Percentiles rank a stretch among this genome's conserved stretches.
phyloP scores from a whole-genome alignment of 805 yeast genomes.

The Candida yuanshanica region DNA sequence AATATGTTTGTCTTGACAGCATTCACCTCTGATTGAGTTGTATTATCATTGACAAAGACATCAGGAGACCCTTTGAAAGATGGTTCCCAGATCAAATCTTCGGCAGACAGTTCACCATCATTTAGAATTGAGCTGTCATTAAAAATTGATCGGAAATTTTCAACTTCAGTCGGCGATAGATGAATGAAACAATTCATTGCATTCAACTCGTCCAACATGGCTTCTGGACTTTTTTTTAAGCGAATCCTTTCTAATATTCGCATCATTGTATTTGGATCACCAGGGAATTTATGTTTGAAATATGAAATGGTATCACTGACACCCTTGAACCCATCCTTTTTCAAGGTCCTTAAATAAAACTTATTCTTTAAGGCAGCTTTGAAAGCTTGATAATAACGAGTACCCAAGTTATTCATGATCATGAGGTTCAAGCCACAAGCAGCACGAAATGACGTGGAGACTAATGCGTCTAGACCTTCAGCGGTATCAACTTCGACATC shows the following conservation, averaged over 20 bases:
- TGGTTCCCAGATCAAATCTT: constrained; percentile 20
- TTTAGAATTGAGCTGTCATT: constrained; percentile 7
- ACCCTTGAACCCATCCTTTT: constrained; percentile 21
- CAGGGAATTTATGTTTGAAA: constrained; percentile 14
- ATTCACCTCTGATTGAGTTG: neutral
- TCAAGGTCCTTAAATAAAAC: constrained; percentile 18
- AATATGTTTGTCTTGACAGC: neutral
- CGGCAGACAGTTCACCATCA: constrained; percentile 11
- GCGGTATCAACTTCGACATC: constrained; percentile 5
- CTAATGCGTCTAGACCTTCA: neutral
- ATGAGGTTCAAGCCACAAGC: constrained; percentile 16
- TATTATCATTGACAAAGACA: neutral
- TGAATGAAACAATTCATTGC: constrained; percentile 14
- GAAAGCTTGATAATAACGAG: constrained; percentile 20
- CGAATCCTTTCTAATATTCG: constrained; percentile 12
- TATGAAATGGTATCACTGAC: constrained; percentile 19
- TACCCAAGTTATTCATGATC: constrained; percentile 20
- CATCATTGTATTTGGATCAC: constrained; percentile 13
- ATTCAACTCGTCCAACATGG: constrained; percentile 15
- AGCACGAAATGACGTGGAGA: constrained; percentile 4
- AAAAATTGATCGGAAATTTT: constrained; percentile 1
- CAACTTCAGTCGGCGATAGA: constrained; percentile 6
- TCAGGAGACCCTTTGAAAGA: constrained; percentile 5
- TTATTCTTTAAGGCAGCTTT: constrained; percentile 20
- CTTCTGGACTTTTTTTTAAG: constrained; percentile 10